Evolutionary conservation across 2,329 filamentous ascomycete species (phyloP).

Genomic region (Pseudogymnoascus sp.): DNA sequence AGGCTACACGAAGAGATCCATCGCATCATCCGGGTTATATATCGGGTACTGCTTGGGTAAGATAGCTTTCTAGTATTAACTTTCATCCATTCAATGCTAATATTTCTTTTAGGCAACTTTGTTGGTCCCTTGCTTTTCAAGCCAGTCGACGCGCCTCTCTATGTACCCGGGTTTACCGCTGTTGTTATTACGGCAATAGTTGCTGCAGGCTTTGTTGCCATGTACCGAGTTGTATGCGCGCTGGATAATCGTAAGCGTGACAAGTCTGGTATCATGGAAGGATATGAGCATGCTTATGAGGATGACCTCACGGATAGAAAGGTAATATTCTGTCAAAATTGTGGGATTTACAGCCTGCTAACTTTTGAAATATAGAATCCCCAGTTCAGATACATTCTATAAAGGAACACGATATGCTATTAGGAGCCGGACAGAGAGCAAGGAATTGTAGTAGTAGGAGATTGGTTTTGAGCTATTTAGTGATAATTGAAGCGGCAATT

Average conservation of each 20-base stretch:
- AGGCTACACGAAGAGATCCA: conserved; percentile 43
- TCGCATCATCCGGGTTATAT: conserved; percentile 40
- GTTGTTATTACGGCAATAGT: conserved; percentile 23
- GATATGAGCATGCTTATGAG: conserved; percentile 12
- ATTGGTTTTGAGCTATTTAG: background rate
- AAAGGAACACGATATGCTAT: background rate
- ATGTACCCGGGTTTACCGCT: conserved; percentile 34
- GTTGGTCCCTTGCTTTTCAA: conserved; percentile 38
- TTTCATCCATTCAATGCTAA: background rate
- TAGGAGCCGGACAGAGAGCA: background rate
- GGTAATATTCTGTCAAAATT: background rate
- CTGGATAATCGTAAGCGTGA: conserved; percentile 6
- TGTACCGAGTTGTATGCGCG: conserved; percentile 1
- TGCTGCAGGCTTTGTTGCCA: background rate
- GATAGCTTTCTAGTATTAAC: conserved; percentile 40
- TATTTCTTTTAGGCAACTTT: background rate
- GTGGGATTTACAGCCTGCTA: background rate
- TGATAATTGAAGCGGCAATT: background rate
- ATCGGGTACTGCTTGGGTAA: conserved; percentile 45
- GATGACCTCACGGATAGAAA: conserved; percentile 11
- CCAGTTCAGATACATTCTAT: conserved; percentile 9
- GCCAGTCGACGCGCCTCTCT: conserved; percentile 34
- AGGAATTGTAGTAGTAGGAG: background rate
- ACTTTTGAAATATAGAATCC: conserved; percentile 6
- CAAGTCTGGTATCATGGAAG: conserved; percentile 9